These are phyloP conservation scores for Gracilaria gracilis DNA, from an alignment of 23 red algal species.

Conservation along the genomic window DNA sequence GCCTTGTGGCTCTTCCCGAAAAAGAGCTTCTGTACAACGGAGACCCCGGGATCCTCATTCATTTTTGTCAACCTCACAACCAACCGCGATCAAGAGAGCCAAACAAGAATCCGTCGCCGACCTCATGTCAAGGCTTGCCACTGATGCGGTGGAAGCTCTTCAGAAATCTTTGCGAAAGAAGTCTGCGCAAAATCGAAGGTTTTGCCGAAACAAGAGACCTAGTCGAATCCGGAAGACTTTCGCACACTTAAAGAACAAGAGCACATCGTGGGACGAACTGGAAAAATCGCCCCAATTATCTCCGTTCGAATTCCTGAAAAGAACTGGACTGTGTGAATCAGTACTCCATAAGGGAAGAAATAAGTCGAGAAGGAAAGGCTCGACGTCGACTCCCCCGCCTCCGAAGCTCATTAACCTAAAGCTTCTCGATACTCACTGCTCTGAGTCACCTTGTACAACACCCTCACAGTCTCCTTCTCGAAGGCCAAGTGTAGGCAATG, in stretches of 20 bases:
- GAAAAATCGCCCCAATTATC: background rate
- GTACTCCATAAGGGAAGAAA: background rate
- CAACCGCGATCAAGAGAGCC: background rate
- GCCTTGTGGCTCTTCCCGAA: background rate
- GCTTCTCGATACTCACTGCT: background rate
- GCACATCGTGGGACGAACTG: background rate
- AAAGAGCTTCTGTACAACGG: background rate
- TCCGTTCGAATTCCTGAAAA: background rate
- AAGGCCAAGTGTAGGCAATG: background rate
- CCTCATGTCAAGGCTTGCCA: conserved; percentile 16
- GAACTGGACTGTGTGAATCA: conserved; percentile 3
- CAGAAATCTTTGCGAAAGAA: background rate
- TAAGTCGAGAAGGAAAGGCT: background rate
- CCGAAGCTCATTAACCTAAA: background rate
- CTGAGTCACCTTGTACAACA: conserved; percentile 29
- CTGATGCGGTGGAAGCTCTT: background rate
- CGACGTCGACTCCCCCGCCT: background rate
- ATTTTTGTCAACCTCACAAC: background rate
- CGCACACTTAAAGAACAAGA: background rate
- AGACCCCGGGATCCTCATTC: background rate
- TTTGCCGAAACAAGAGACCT: background rate
- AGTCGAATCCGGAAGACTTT: background rate
- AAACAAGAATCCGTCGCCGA: conserved; percentile 13
- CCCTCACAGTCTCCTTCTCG: conserved; percentile 6
- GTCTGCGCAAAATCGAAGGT: background rate